Evolutionary conservation across 495 filamentous ascomycete species (phyloP).

Genomic region (Annulohypoxylon moriforme): DNA sequence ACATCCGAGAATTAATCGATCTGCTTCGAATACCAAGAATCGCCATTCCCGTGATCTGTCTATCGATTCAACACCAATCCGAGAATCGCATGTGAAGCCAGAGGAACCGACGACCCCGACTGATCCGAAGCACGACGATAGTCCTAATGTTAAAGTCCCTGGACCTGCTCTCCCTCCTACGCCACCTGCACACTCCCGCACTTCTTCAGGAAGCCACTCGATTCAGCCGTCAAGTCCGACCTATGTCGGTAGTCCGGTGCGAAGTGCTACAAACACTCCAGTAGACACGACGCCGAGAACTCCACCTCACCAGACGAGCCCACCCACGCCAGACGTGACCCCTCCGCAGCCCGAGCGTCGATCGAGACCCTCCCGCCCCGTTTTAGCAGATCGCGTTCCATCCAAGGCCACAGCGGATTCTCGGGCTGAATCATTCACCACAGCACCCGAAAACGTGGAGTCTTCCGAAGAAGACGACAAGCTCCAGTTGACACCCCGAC

Average conservation of each 20-base stretch:
- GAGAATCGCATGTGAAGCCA: constrained; percentile 37
- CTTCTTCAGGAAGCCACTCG: constrained; percentile 59
- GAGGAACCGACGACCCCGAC: constrained; percentile 35
- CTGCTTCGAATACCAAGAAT: constrained; percentile 34
- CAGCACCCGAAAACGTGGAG: constrained; percentile 71
- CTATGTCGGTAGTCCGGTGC: constrained; percentile 48
- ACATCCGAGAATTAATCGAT: constrained; percentile 56
- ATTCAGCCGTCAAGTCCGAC: constrained; percentile 50
- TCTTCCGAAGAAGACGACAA: constrained; percentile 69
- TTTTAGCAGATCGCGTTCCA: constrained; percentile 54
- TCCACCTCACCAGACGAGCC: constrained; percentile 71
- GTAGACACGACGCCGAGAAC: constrained; percentile 59
- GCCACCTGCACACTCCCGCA: constrained; percentile 65
- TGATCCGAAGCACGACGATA: constrained; percentile 49
- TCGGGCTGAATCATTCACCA: constrained; percentile 77
- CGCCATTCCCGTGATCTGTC: constrained; percentile 38
- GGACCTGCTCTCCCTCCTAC: constrained; percentile 63
- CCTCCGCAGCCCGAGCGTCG: constrained; percentile 65
- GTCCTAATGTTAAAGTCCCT: constrained; percentile 29
- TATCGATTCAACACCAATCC: constrained; percentile 39
- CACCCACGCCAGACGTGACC: constrained; percentile 75
- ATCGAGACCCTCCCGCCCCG: constrained; percentile 55
- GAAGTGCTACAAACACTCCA: constrained; percentile 47
- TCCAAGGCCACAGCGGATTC: constrained; percentile 64
- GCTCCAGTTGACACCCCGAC: constrained; percentile 58